Percentiles rank a stretch among this genome's conserved stretches.
phyloP scores from a whole-genome alignment of 2,329 filamentous ascomycete species.

The Neopestalotiopsis rosae region DNA sequence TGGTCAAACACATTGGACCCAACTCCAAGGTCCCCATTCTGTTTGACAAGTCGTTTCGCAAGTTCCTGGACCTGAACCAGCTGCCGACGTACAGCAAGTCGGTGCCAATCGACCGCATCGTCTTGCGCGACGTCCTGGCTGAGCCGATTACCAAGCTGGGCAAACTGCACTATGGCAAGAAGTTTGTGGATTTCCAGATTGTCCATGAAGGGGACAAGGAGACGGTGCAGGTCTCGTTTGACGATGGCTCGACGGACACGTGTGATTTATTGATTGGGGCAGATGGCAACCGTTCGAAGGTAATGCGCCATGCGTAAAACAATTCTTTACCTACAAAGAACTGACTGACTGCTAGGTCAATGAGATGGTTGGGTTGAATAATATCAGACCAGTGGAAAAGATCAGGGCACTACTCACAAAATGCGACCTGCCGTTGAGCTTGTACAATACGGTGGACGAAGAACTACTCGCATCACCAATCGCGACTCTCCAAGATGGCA shows the following conservation, averaged over 20 bases:
- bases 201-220: conserved; percentile 12
- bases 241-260: conserved; percentile 22
- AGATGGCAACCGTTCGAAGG: conserved; percentile 21
- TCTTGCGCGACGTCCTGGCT: conserved; percentile 24
- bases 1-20: conserved; percentile 14
- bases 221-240: conserved; percentile 18
- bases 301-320: neutral
- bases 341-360: conserved; percentile 1
- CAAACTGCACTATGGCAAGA: conserved; percentile 22
- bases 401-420: conserved; percentile 7
- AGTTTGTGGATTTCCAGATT: conserved; percentile 23
- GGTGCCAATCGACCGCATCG: conserved; percentile 25
- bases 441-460: conserved; percentile 11
- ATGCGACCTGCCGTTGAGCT: conserved; percentile 1
- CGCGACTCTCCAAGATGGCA: conserved; percentile 8
- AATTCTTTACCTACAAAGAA: neutral
- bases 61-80: conserved; percentile 23
- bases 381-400: neutral
- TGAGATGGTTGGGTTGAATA: conserved; percentile 6
- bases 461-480: conserved; percentile 7
- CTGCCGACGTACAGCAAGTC: conserved; percentile 25
- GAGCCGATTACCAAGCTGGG: conserved; percentile 19
- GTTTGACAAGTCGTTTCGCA: conserved; percentile 16
- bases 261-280: conserved; percentile 28
- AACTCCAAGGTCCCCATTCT: conserved; percentile 21